Base-by-base conservation (phyloP, 768 basidiomycete species). In the Amanita molliuscula region DNA sequence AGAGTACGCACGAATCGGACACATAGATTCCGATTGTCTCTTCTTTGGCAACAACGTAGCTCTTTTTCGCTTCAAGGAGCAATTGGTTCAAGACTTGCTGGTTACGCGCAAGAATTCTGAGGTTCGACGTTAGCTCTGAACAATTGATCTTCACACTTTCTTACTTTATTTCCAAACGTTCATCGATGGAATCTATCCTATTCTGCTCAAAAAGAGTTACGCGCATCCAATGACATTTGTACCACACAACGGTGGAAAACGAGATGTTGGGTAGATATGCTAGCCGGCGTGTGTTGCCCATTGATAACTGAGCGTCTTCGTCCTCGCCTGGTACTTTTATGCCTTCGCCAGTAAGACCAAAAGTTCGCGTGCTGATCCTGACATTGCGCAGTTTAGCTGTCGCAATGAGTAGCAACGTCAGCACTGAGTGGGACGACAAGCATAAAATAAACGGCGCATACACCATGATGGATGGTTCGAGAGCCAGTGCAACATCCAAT, bases 401-500 rank as follows among this genome's bases (percentile, higher is more conserved):
- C 23, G 23, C n/a, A 4, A 23, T 23, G 23, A 4, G 23, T 23
- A 23, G 2, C 2, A 23, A 23, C 4, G 23, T 23, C 23, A 23
- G 23, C 23, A n/a, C n/a, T n/a, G n/a, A 23, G 23, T 23, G 4
- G 2, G 23, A 23, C 23, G 23, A 23, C 23, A 5, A 33, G n/a
- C 53, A n/a, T 51, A 34, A n/a, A 16, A 21, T 34, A 35, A 29
- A 41, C 21, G 9, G 29, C 4, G 65, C 77, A 57, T 53, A 75
- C 72, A 65, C 80, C 80, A 85, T 15, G 73, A 66, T 16, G 78
- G 72, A 35, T 79, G 78, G 45, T 71, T 70, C 3, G 81, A 77
- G 0, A 87, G 62, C 84, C 84, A 87, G 34, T 72, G 63, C 72
- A 84, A 74, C 57, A 86, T 70, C 85, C 84, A 87, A 31, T 73